A percentile compares a stretch with the other conserved stretches of the same genome.
These are phyloP conservation scores for Pythium phragmiticola DNA, from an alignment of 352 stramenopile species.

Conservation along the genomic window DNA sequence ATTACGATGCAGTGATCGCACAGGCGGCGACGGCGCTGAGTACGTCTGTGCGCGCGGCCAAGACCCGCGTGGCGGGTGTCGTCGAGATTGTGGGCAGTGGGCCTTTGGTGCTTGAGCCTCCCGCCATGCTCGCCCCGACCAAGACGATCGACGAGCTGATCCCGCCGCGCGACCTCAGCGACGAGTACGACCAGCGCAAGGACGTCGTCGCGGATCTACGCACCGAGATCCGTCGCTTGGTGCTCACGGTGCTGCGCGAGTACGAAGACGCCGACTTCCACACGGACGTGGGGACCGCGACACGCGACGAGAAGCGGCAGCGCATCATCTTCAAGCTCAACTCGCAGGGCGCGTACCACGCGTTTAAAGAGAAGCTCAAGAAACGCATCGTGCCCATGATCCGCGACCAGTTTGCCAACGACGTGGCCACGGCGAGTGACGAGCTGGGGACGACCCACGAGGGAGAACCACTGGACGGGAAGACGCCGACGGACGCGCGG, in stretches of 20 bases:
- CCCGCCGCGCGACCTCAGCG: slow-evolving; percentile 40
- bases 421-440: background rate
- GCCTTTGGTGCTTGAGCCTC: slow-evolving; percentile 43
- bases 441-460: background rate
- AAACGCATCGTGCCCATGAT: slow-evolving; percentile 77
- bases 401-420: slow-evolving; percentile 41
- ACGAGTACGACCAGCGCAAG: slow-evolving; percentile 43
- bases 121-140: slow-evolving; percentile 25
- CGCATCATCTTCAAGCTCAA: slow-evolving; percentile 79
- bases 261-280: slow-evolving; percentile 52
- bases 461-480: background rate
- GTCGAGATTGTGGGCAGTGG: slow-evolving; percentile 33
- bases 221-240: slow-evolving; percentile 56
- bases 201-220: slow-evolving; percentile 46
- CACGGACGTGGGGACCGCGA: slow-evolving; percentile 13
- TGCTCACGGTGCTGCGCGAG: slow-evolving; percentile 58
- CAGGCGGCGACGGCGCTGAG: slow-evolving; percentile 33
- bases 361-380: slow-evolving; percentile 83
- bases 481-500: slow-evolving; percentile 18
- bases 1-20: slow-evolving; percentile 50
- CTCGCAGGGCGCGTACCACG: slow-evolving; percentile 71
- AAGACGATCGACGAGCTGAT: slow-evolving; percentile 54
- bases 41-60: slow-evolving; percentile 20
- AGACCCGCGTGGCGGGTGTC: slow-evolving; percentile 32
- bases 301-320: slow-evolving; percentile 66